A percentile compares a stretch with the other conserved stretches of the same genome.
phyloP scores from a whole-genome alignment of 129 eudicot genomes.

The Flaveria ramosissima region DNA sequence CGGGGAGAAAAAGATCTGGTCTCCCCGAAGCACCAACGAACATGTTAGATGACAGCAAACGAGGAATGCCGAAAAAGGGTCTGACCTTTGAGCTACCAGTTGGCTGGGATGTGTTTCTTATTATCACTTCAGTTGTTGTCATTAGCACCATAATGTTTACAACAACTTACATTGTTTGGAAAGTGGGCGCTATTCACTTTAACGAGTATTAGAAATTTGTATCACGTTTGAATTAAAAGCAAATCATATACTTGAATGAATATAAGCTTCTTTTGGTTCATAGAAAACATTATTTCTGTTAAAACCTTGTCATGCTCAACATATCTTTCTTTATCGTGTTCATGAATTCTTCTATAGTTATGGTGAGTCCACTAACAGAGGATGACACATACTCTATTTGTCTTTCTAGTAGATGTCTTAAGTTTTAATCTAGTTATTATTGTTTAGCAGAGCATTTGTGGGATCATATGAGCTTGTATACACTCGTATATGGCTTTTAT shows the following conservation, averaged over 20 bases:
- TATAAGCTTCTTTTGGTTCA: conserved; percentile 28
- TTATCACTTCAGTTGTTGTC: conserved; percentile 68
- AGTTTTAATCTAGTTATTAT: too few relatives aligned
- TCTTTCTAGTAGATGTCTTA: too few relatives aligned
- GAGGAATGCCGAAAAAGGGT: conserved; percentile 84
- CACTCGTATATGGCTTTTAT: too few relatives aligned
- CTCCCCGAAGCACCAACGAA: conserved; percentile 94
- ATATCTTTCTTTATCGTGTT: not conserved
- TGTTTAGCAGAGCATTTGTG: too few relatives aligned
- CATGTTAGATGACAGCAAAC: conserved; percentile 83
- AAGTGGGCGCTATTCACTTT: conserved; percentile 83
- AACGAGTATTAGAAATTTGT: conserved; percentile 57
- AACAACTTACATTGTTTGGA: conserved; percentile 81
- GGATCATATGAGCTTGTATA: too few relatives aligned
- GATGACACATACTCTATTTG: too few relatives aligned
- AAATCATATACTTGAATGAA: conserved; percentile 38
- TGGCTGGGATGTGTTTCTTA: conserved; percentile 73
- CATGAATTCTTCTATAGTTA: not conserved
- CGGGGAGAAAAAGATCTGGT: conserved; percentile 68
- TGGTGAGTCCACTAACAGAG: not conserved
- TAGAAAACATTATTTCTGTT: not conserved
- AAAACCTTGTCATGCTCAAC: not conserved
- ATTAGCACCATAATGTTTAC: conserved; percentile 84
- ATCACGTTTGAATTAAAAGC: conserved; percentile 21
- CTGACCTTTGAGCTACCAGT: conserved; percentile 76